Base-by-base conservation (phyloP, 1,284 basidiomycete genomes). In the Termitomyces sp. region DNA sequence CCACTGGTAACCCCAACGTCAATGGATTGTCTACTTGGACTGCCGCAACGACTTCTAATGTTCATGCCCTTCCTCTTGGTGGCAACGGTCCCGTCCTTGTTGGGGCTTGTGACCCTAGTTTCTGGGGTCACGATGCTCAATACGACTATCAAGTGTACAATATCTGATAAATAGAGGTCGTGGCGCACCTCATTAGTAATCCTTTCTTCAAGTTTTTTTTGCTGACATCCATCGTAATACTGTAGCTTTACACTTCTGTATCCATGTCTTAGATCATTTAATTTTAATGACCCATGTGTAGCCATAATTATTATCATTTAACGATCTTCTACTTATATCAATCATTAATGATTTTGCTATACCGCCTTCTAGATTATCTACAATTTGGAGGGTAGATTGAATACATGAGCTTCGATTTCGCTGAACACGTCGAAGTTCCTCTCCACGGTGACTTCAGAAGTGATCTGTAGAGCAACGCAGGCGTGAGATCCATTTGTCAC, bases 111-210 rank as follows among this genome's bases (percentile, higher is more conserved):
- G 72, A 72, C 46, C 76, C 80, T 19, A 71, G 62, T 50, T 86
- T 87, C 68, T 88, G 86, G 85, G 86, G 86, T 28, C 60, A 66
- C 14, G 66, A 64, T 18, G 77, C 83, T n/a, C 70, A 70, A 46
- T 89, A 81, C 61, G 86, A 88, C 68, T 89, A 88, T 67, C 86
- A 89, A 65, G 68, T 81, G 52, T 86, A 74, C 65, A 64, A 69
- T 60, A 73, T 80, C 57, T 83, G 68, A 63, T 38, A 21, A 33
- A 33, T 11, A 45, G 8, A 35, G 10, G 16, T 24, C 16, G 18
- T 14, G 16, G 7, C n/a, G 11, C 16, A 7, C 16, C n/a, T 46
- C 14, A 30, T 30, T 30, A n/a, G 26, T 37, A 37, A 26, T 46
- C 9, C 3, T 40, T 51, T 18, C 14, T 28, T 21, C 43, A 16